phyloP scores from a whole-genome alignment of 2,329 filamentous ascomycete species.

The Exophiala phaeomuriformis region DNA sequence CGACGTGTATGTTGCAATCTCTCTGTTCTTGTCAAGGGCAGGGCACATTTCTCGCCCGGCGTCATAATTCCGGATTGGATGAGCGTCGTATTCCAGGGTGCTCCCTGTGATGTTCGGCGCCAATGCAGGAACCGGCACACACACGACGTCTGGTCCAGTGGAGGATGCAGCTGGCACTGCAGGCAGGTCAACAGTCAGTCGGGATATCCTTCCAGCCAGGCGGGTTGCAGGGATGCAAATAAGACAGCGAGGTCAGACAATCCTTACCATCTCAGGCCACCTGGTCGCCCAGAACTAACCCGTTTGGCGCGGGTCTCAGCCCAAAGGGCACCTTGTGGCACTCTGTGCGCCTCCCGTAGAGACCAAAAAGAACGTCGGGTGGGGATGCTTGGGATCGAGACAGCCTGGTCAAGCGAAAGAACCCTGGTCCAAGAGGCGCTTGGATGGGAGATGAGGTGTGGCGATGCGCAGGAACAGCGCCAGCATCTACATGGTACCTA shows the following conservation, averaged over 20 bases:
- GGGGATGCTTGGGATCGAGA: background rate
- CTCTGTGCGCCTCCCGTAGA: background rate
- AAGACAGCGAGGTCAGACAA: background rate
- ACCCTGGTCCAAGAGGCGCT: slow-evolving; percentile 8
- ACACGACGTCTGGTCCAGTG: background rate
- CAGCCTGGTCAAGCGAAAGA: background rate
- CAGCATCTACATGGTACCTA: too few relatives aligned
- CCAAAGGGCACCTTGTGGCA: slow-evolving; percentile 17
- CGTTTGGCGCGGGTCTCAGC: slow-evolving; percentile 15
- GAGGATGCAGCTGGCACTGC: slow-evolving; percentile 1
- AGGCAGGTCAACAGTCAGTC: background rate
- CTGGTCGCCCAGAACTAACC: slow-evolving; percentile 9
- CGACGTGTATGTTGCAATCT: background rate
- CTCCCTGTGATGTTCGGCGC: slow-evolving; percentile 9
- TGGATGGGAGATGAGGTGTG: slow-evolving; percentile 9
- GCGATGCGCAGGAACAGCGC: slow-evolving; percentile 3
- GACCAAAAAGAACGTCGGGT: slow-evolving; percentile 7
- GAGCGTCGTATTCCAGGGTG: background rate
- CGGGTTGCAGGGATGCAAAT: background rate
- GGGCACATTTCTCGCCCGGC: background rate
- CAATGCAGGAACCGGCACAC: slow-evolving; percentile 21
- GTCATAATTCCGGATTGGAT: background rate
- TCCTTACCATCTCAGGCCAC: slow-evolving; percentile 15
- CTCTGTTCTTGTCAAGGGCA: background rate
- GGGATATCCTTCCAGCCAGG: background rate